phyloP scores from a whole-genome alignment of 352 stramenopile species.

The Thalassiosira tumida region DNA sequence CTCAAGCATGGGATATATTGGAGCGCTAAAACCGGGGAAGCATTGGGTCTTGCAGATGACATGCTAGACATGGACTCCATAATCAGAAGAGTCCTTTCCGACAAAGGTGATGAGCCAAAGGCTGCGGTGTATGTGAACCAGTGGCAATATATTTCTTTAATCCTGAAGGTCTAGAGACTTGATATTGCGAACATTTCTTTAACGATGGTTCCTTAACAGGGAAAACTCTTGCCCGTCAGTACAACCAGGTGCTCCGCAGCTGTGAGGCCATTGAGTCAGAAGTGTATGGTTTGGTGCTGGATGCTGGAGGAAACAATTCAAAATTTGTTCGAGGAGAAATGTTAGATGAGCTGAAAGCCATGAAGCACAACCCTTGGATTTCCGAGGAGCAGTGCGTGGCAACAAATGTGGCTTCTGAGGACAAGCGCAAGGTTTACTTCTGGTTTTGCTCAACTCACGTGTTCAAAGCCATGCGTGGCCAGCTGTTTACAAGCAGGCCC shows the following conservation, averaged over 20 bases:
- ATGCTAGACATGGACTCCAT: slow-evolving; percentile 47
- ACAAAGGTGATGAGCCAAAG: slow-evolving; percentile 10
- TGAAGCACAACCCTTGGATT: neutral
- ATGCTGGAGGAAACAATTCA: slow-evolving; percentile 32
- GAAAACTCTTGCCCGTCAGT: slow-evolving; percentile 15
- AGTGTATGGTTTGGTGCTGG: slow-evolving; percentile 20
- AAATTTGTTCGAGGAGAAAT: neutral
- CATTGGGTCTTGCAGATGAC: slow-evolving; percentile 34
- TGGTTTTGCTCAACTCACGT: slow-evolving; percentile 36
- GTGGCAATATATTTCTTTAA: slow-evolving; percentile 32
- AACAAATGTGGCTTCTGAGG: neutral
- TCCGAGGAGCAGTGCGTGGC: neutral
- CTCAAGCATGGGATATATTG: slow-evolving; percentile 8
- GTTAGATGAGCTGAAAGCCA: neutral
- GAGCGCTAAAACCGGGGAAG: slow-evolving; percentile 19
- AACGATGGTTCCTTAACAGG: slow-evolving; percentile 29
- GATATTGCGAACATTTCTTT: neutral
- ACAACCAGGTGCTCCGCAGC: neutral
- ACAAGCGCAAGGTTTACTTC: slow-evolving; percentile 14
- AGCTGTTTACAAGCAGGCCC: neutral
- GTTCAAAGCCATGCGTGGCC: slow-evolving; percentile 7
- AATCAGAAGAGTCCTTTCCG: slow-evolving; percentile 26
- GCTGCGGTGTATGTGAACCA: slow-evolving; percentile 31
- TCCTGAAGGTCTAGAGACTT: neutral
- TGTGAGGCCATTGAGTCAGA: slow-evolving; percentile 9